Evolutionary conservation across 257 asterid species (phyloP).

Genomic region (Solanum tarapatanum): DNA sequence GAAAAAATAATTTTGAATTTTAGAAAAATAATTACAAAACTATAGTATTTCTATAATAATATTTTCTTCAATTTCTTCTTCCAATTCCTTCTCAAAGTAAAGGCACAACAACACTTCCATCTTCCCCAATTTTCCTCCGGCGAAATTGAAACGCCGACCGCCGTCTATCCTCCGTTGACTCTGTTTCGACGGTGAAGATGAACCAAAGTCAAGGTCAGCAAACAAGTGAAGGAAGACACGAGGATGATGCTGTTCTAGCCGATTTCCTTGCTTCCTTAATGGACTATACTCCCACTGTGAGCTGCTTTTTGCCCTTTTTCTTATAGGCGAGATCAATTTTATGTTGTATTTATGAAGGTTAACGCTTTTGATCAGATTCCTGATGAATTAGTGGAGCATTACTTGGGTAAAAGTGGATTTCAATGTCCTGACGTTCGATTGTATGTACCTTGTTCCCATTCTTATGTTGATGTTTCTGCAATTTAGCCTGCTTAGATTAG

Average conservation of each 20-base stretch:
- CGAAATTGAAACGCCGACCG: not conserved
- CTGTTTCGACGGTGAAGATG: not conserved
- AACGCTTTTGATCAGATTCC: constrained; percentile 47
- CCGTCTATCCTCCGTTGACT: not conserved
- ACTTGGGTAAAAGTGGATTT: constrained; percentile 88
- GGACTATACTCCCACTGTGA: constrained; percentile 92
- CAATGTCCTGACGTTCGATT: constrained; percentile 96
- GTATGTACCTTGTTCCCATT: constrained; percentile 41
- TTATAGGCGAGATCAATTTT: not conserved
- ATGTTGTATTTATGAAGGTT: not conserved
- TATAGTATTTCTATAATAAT: too few relatives aligned
- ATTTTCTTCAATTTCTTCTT: not conserved
- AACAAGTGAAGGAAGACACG: constrained; percentile 68
- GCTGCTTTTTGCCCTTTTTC: not conserved
- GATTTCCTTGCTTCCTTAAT: constrained; percentile 87
- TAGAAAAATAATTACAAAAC: too few relatives aligned
- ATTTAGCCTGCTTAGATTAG: not conserved
- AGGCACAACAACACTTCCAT: not conserved
- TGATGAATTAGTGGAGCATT: constrained; percentile 95
- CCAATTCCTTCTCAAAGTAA: not conserved
- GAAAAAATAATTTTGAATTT: not conserved
- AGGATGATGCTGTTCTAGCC: constrained; percentile 68
- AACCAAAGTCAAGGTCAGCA: constrained; percentile 37
- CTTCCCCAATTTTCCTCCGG: not conserved
- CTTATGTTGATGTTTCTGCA: not conserved